A percentile compares a stretch with the other conserved stretches of the same genome.
Conservation (phyloP, 306 rosid genomes). For the Vachellia pachyceras region DNA sequence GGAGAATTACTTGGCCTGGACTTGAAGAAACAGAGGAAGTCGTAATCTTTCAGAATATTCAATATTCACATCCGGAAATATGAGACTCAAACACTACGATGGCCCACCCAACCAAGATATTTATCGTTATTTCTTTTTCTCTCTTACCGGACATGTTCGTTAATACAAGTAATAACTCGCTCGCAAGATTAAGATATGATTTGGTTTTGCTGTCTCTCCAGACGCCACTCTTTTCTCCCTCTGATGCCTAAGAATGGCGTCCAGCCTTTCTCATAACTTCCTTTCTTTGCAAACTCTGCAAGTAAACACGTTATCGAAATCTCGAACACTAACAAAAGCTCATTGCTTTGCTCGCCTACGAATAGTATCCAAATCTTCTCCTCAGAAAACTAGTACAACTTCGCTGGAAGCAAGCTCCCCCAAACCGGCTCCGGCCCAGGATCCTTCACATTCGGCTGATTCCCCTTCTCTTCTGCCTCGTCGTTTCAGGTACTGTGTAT, state of each 20-base stretch:
- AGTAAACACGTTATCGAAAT: slow-evolving; percentile 8
- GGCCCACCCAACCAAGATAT: slow-evolving; percentile 11
- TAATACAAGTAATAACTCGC: background rate
- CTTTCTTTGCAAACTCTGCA: slow-evolving; percentile 26
- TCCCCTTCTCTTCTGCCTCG: slow-evolving; percentile 30
- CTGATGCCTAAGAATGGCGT: slow-evolving; percentile 40
- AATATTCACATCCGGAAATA: background rate
- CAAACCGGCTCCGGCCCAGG: background rate
- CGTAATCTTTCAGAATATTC: background rate
- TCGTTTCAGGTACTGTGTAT: slow-evolving; percentile 37
- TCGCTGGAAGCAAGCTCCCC: slow-evolving; percentile 32
- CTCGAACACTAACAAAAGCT: slow-evolving; percentile 7
- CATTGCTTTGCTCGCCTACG: slow-evolving; percentile 30
- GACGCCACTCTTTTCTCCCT: background rate
- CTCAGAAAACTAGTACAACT: slow-evolving; percentile 33
- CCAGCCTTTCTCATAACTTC: slow-evolving; percentile 28
- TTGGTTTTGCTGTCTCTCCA: background rate
- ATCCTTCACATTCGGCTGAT: slow-evolving; percentile 11
- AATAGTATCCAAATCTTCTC: slow-evolving; percentile 36
- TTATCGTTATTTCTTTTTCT: background rate
- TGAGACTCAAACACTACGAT: background rate
- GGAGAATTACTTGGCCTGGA: background rate
- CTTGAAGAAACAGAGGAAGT: background rate
- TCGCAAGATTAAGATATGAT: too few species aligned
- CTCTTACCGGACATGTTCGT: background rate